phyloP scores from a whole-genome alignment of 345 rosid genomes.

The Aurinia saxatilis region DNA sequence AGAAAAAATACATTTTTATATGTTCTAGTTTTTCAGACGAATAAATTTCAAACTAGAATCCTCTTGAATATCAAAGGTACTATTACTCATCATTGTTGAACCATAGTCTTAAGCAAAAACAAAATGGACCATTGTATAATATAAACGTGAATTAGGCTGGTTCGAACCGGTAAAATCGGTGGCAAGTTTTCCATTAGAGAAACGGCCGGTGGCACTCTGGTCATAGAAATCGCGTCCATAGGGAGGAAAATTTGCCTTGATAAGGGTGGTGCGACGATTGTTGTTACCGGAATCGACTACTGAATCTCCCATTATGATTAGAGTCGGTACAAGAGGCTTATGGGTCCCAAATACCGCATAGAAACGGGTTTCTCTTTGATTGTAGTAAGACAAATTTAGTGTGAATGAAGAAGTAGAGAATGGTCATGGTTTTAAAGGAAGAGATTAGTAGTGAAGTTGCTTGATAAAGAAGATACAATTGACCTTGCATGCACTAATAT shows the following conservation, averaged over 20 bases:
- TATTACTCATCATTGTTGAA: no score
- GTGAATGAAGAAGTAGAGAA: constrained; percentile 2
- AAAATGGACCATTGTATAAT: background rate
- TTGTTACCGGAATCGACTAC: constrained; percentile 56
- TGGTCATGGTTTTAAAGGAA: background rate
- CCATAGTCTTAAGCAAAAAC: background rate
- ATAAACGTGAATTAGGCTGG: background rate
- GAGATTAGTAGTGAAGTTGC: background rate
- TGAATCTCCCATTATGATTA: constrained; percentile 49
- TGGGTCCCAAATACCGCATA: background rate
- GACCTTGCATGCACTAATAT: constrained; percentile 5
- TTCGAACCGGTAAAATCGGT: constrained; percentile 33
- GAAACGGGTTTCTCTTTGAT: constrained; percentile 1
- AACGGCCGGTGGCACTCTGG: constrained; percentile 61
- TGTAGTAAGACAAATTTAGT: background rate
- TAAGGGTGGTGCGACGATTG: constrained; percentile 37
- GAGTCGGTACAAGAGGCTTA: constrained; percentile 25
- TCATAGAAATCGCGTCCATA: constrained; percentile 57
- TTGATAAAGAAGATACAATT: background rate
- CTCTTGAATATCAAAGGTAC: no score
- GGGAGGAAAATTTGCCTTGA: constrained; percentile 48
- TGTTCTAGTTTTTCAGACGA: no score
- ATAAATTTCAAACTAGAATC: no score
- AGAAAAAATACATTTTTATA: no score
- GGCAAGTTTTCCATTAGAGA: constrained; percentile 49